Conservation (phyloP, 768 basidiomycete genomes). For the Mycena albidolilacea region DNA sequence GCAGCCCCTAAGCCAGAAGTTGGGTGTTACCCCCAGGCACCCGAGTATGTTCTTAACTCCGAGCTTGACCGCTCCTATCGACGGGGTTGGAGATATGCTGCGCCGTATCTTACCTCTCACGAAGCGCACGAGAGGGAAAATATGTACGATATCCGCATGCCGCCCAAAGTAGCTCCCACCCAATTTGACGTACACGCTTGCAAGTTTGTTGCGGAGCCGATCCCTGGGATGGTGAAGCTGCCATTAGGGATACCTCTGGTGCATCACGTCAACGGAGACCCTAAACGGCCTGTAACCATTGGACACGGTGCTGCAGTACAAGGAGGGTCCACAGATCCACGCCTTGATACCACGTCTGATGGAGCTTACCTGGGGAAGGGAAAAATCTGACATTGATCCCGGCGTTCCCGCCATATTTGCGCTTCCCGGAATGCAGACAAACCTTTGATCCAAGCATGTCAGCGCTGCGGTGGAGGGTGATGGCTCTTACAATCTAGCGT, state of each 20-base stretch:
- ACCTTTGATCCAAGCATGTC: neutral
- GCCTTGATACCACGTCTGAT: neutral
- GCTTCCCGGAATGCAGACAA: neutral
- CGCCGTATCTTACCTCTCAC: neutral
- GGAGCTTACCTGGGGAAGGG: neutral
- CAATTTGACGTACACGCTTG: neutral
- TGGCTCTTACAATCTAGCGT: neutral
- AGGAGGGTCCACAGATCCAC: neutral
- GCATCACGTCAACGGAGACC: neutral
- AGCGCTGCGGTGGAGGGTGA: neutral
- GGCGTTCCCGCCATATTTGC: neutral
- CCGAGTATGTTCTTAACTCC: too few relatives aligned
- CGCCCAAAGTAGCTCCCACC: neutral
- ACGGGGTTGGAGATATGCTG: too few relatives aligned
- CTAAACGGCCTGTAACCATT: neutral
- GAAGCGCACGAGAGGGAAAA: neutral
- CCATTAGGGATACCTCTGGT: neutral
- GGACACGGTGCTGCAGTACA: neutral
- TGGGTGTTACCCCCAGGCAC: too few relatives aligned
- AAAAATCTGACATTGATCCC: too few relatives aligned
- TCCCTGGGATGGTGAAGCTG: neutral
- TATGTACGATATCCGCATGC: neutral
- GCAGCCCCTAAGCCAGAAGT: too few relatives aligned
- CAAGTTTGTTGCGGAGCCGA: neutral
- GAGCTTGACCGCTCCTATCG: too few relatives aligned